phyloP scores from a whole-genome alignment of 164 flowering plant species.

The Chimonanthus praecox region DNA sequence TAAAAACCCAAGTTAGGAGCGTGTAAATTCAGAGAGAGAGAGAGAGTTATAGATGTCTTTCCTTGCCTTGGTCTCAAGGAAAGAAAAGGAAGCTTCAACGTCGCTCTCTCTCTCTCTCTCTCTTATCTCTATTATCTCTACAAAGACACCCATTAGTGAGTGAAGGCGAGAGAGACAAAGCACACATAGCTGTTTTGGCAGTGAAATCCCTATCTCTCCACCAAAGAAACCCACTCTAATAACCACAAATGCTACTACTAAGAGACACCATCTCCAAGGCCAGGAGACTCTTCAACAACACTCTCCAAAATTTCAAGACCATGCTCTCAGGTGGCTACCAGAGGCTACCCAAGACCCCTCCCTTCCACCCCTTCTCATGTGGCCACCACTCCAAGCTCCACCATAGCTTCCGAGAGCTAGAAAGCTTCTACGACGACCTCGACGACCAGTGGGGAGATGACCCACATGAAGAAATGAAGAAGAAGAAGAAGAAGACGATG shows the following conservation, averaged over 20 bases:
- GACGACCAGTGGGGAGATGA: conserved; percentile 1
- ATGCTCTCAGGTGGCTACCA: conserved; percentile 40
- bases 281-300: conserved; percentile 45
- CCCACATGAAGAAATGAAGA: conserved; percentile 5
- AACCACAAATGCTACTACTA: conserved; percentile 36
- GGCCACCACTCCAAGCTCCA: conserved; percentile 11
- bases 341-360: conserved; percentile 41
- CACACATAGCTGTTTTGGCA: neutral
- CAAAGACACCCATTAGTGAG: neutral
- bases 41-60: neutral
- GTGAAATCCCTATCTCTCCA: neutral
- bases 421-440: conserved; percentile 27
- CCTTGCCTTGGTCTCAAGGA: conserved; percentile 6
- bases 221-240: neutral
- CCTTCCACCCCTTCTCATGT: conserved; percentile 36
- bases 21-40: neutral
- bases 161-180: neutral
- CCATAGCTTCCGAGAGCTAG: conserved; percentile 24
- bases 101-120: conserved; percentile 12
- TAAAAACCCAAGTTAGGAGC: neutral
- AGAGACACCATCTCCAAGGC: conserved; percentile 44
- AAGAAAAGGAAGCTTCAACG: conserved; percentile 13
- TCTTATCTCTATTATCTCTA: neutral
- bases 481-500: conserved; percentile 5
- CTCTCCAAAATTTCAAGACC: conserved; percentile 40